Base-by-base conservation (phyloP, 441 rosid species). In the Hypseocharis bilobata region DNA sequence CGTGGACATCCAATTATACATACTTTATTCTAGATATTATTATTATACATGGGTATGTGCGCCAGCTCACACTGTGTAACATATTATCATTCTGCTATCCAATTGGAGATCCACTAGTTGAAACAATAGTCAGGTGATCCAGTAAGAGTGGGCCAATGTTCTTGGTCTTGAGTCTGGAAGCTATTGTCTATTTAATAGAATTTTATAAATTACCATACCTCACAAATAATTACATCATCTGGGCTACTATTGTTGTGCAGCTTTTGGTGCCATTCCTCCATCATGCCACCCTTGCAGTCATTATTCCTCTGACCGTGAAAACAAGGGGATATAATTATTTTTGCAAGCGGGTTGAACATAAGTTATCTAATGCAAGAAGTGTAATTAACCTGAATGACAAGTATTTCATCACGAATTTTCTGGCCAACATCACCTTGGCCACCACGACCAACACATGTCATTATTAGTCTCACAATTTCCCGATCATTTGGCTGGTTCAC, bases 251-350 rank as follows among this genome's bases (percentile, higher is more conserved):
- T 85, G 59, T 87, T 87, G 70, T 87, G 89, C 80, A 87, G 65
- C 82, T 87, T 85, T 77, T 87, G 89, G 78, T 87, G 89, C 92
- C 89, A 83, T 67, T 86, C 92, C 80, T 86, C 92, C 87, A 86
- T 86, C 89, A 84, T 84, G 62, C 87, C 89, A 60, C 78, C 67
- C 77, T 82, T 83, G 82, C 88, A 85, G 62, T 74, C 80, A 64
- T 82, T 83, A 60, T 87, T 87, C 75, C 89, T 87, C 89, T 87
- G 73, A 55, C 47, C 26, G 56, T 54, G 60, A 58, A 6, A 72
- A 30, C 70, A 40, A 32, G 55, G 60, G 68, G 25, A 32, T 4
- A 6, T 52, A 67, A 13, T 30, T 1, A 51, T 6, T 63, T 63
- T 60, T 17, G 0, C 13, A 66, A 64, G 51, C 34, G 49, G 64